Evolutionary conservation across 106 monocot species (phyloP), one percentile per base, ranked within the genome.

Genomic region (Ottelia alismoides): DNA sequence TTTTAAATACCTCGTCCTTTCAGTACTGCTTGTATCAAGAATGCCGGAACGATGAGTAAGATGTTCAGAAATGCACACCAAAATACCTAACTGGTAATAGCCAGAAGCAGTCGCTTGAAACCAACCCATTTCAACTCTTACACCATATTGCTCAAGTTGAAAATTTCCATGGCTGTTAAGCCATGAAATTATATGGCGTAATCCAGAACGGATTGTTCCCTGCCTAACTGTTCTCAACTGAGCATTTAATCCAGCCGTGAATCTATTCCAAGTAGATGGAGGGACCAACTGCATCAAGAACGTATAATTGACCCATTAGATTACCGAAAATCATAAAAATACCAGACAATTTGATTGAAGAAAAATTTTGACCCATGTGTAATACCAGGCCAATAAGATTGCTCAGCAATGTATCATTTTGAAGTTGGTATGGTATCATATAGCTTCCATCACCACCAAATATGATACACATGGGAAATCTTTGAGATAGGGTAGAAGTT

Each of bases 371-470:
- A n/a, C n/a, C n/a, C n/a, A n/a, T n/a, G n/a, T n/a, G 16, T 20
- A 55, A 0, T 72, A 92, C 92, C 87, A 87, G 92, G 52, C 83
- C 74, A 46, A 92, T 66, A 31, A 92, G 87, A 74, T 92, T 92
- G 17, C 75, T 82, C 70, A 92, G 58, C 53, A 92, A 59, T 30
- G 56, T 64, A 63, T 92, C 92, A 72, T 65, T 80, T 30, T 92
- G 92, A 55, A 92, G 80, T 66, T 74, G 63, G 45, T 87, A 92
- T 25, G 92, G 92, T 23, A 76, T 74, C 92, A 92, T 92, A 65
- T 76, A 92, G 66, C 83, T 92, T 55, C 92, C 87, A 74, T 92
- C 75, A 47, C 92, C 92, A 50, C 92, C 92, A 77, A 87, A 80
- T 58, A 87, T 83, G 62, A 83, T 61, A 60, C 92, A 87, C 79